These are phyloP conservation scores for Gossypium arboreum DNA, from an alignment of 345 rosid genomes.

Conservation along the genomic window DNA sequence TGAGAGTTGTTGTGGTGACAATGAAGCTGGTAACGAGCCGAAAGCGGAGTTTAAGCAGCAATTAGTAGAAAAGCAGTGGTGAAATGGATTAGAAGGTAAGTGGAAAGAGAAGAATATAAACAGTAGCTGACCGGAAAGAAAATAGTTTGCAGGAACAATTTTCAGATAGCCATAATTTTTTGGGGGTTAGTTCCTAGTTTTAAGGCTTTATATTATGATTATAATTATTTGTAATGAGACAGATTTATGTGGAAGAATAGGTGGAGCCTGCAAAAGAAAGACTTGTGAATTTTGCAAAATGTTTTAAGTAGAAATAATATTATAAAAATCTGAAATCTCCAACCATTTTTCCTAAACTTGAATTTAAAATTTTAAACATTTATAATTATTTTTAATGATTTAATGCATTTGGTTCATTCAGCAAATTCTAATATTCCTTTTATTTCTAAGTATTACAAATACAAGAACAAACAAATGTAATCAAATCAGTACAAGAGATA, in stretches of 20 bases:
- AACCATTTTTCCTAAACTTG: too few species aligned
- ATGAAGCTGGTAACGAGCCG: background rate
- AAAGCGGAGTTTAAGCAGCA: constrained; percentile 8
- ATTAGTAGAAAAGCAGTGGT: constrained; percentile 3
- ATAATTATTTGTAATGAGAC: constrained; percentile 19
- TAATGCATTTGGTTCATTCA: too few species aligned
- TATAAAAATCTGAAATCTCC: constrained; percentile 11
- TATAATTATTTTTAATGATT: too few species aligned
- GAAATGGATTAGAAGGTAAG: background rate
- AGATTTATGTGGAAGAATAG: constrained; percentile 38
- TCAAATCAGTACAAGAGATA: too few species aligned
- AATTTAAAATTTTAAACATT: too few species aligned
- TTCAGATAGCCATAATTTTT: constrained; percentile 20
- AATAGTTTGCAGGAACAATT: constrained; percentile 35
- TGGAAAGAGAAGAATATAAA: background rate
- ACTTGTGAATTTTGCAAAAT: constrained; percentile 12
- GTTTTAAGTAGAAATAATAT: constrained; percentile 26
- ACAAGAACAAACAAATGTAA: too few species aligned
- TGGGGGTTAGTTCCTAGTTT: constrained; percentile 17
- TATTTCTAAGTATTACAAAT: too few species aligned
- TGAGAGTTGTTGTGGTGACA: background rate
- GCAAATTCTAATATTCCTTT: too few species aligned
- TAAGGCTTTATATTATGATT: constrained; percentile 6
- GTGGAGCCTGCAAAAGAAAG: constrained; percentile 14
- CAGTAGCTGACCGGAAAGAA: constrained; percentile 14